Evolutionary conservation across 2,329 filamentous ascomycete genomes (phyloP), one percentile per base, ranked within the genome.

Genomic region (Cryphonectria parasitica): DNA sequence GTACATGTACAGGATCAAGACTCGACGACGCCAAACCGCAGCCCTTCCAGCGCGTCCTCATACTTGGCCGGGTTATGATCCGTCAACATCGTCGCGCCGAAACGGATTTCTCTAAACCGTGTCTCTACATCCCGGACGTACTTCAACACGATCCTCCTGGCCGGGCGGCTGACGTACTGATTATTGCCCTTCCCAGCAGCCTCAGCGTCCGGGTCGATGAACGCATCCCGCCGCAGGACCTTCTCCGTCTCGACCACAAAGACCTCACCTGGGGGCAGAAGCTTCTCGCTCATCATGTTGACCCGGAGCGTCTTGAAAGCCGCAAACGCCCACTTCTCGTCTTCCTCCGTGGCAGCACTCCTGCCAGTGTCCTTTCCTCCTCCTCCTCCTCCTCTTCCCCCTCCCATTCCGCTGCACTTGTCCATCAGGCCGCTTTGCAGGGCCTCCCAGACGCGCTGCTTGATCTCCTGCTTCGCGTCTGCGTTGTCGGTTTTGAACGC

Each of bases 61-160:
- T 95, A 95, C 74, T 89, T 85, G 36, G 88, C 91, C 3, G 92
- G 92, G 74, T 88, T 93, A 77, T 95, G 92, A 77, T 95, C 92
- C 71, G 88, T 85, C 79, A 95, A 82, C 90, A 94, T 93, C 63
- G 90, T 89, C 34, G 89, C 87, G 6, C 89, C 90, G 77, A 95
- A 94, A 60, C 86, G 83, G 58, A 94, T 82, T 80, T 94, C 92
- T 39, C 87, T 84, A 78, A 94, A 94, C 67, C 88, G 82, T 31
- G 84, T 84, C 77, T 93, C 91, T 41, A 93, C 91, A 78, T 94
- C 89, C 69, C 87, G 82, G 17, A 95, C 85, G 72, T 93, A 92
- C 77, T 88, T 90, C 65, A 94, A 80, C 72, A 93, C 88, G 56
- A 92, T 88, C 66, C 91, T 83, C 60, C 88, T 89, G 8, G 92